phyloP scores from a whole-genome alignment of 495 filamentous ascomycete genomes.

The Aspergillus mulundensis region DNA sequence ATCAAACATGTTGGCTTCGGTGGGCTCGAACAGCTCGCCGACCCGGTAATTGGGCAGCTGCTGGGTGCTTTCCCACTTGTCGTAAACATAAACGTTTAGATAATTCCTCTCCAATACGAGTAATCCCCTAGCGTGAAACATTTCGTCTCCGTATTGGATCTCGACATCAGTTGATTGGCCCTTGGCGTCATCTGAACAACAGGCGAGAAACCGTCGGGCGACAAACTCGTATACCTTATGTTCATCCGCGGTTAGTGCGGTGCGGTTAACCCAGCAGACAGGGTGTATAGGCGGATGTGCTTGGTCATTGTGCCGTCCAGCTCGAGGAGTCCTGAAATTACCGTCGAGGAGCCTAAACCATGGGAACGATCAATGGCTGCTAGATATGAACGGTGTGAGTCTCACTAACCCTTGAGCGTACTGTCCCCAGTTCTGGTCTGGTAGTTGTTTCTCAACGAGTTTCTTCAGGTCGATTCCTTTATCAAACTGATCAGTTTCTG shows the following conservation, averaged over 20 bases:
- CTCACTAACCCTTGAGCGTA: constrained; percentile 63
- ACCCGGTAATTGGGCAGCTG: constrained; percentile 72
- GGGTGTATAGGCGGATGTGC: constrained; percentile 97
- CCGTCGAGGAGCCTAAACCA: constrained; percentile 61
- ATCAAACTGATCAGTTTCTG: constrained; percentile 96
- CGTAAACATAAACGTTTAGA: constrained; percentile 92
- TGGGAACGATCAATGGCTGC: constrained; percentile 10
- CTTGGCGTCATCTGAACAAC: constrained; percentile 90
- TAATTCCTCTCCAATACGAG: constrained; percentile 89
- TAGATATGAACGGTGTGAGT: not conserved
- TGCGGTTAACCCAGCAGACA: constrained; percentile 67
- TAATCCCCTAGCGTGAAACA: constrained; percentile 74
- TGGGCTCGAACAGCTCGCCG: constrained; percentile 81
- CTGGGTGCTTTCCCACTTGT: constrained; percentile 87
- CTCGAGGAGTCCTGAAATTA: constrained; percentile 73
- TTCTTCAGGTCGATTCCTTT: constrained; percentile 78
- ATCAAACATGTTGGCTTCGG: constrained; percentile 82
- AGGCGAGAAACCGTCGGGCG: constrained; percentile 89
- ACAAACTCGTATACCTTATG: constrained; percentile 89
- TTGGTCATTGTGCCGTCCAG: constrained; percentile 86
- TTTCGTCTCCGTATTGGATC: constrained; percentile 78
- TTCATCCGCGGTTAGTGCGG: constrained; percentile 59
- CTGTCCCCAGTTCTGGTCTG: constrained; percentile 69
- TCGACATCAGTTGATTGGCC: constrained; percentile 81
- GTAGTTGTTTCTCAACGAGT: constrained; percentile 79